Percentiles rank a stretch among this genome's conserved stretches.
phyloP scores from a whole-genome alignment of 1,139 yeast species.

The Candida sp. region DNA sequence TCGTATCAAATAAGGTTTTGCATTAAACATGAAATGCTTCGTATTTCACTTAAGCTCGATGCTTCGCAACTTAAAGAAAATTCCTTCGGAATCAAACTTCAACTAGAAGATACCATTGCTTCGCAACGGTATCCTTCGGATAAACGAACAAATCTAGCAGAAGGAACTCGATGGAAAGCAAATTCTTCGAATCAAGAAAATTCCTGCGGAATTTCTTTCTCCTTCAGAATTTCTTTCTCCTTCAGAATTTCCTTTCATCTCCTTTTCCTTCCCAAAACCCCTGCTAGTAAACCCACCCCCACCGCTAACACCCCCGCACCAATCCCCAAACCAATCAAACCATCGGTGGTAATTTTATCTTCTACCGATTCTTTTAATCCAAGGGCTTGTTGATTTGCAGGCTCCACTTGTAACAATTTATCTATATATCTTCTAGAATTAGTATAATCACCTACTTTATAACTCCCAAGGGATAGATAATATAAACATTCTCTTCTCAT shows the following conservation, averaged over 20 bases:
- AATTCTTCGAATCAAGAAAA: too few relatives aligned
- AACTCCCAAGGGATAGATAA: constrained; percentile 85
- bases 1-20: too few relatives aligned
- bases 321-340: constrained; percentile 82
- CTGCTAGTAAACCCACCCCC: constrained; percentile 64
- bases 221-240: too few relatives aligned
- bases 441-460: constrained; percentile 81
- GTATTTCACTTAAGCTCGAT: too few relatives aligned
- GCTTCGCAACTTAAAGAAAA: too few relatives aligned
- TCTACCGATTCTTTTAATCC: constrained; percentile 75
- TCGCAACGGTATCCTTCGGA: too few relatives aligned
- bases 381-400: constrained; percentile 75
- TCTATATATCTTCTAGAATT: constrained; percentile 88
- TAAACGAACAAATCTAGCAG: too few relatives aligned
- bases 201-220: too few relatives aligned
- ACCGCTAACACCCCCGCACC: constrained; percentile 84
- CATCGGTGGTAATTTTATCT: constrained; percentile 81
- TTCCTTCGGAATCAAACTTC: too few relatives aligned
- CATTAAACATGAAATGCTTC: too few relatives aligned
- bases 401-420: constrained; percentile 72
- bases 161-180: too few relatives aligned
- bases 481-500: constrained; percentile 89
- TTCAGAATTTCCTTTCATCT: constrained; percentile 9
- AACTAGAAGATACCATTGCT: too few relatives aligned
- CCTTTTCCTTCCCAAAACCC: constrained; percentile 49